Base-by-base conservation (phyloP, 208 protist genomes). In the Endotrypanum monterogeii region DNA sequence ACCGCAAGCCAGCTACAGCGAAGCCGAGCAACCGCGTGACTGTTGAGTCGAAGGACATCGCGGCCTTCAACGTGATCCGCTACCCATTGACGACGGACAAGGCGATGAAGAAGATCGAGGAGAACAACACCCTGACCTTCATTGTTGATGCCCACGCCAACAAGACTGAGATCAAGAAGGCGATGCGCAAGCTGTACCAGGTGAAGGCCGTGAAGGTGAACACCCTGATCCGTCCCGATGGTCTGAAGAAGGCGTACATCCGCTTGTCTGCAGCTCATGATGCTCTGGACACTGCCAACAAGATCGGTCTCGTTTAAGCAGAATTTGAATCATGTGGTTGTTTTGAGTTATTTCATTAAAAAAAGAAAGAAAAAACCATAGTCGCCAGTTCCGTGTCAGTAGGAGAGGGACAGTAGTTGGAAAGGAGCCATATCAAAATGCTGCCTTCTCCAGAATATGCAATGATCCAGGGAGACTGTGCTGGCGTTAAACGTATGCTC, bases 91-190 rank as follows among this genome's bases (percentile, higher is more conserved):
- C 96, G 41, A 99, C 98, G 30, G 99, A 99, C 83, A 98, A 97
- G 81, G 98, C 98, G 63, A 99, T 99, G 95, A 99, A 99, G 96
- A 98, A 99, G 94, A 99, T 99, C 75, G 99, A 99, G 92, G 98
- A 99, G 77, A 98, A 99, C 91, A 99, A 99, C 98, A 99, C 99
- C 44, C 87, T 99, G 55, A 99, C 99, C 77, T 99, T 99, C 94
- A 99, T 99, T 78, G 98, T 99, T 48, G 98, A 99, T 79, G 83
- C 93, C 67, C 90, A 86, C 68, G 88, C 99, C 50, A 99, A 99
- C 93, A 99, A 99, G 95, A 87, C 81, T 35, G 90, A 99, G 89
- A 99, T 99, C 90, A 99, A 98, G 84, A 89, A 98, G 71, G 98
- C 99, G 57, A 97, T 99, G 62, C 93, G 98, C 78, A 95, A 98